Base-by-base conservation (phyloP, 2,329 filamentous ascomycete genomes). In the Exophiala calicioides region DNA sequence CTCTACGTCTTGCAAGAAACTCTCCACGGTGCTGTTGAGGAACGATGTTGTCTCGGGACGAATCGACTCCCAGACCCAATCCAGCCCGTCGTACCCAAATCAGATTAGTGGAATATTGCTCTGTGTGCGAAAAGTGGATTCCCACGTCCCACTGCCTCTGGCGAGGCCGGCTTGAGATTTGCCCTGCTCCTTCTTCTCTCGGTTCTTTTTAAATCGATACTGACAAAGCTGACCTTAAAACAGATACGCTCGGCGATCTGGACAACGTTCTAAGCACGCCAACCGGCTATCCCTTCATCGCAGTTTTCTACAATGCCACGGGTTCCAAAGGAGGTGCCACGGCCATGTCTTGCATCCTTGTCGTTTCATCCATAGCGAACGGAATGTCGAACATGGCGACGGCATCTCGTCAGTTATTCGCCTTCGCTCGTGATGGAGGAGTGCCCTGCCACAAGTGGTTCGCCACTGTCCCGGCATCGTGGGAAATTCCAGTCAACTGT, bases 281-380 rank as follows among this genome's bases (percentile, higher is more conserved):
- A 0, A 67, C 61, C 1, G 65, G 64, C 1, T 68, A 64, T 23
- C 63, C 67, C 0, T 66, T 67, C 38, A 66, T 69, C 36, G 69
- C 77, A 32, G 72, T 77, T 26, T 77, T 81, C 47, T 61, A 64
- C 35, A 59, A 74, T 44, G 72, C 72, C 5, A 74, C 72, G 1
- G 56, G 61, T 12, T 74, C 68, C 4, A 58, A 63, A 3, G 65
- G 63, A 0, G 71, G 70, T 3, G 71, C 75, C 1, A 73, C 71
- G 3, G 67, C 69, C 9, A 72, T 80, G 65, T 45, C 20, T 16
- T 44, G 60, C 2, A 56, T 68, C 18, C 56, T 55, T 63, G 64
- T 5, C 37, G 34, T 5, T 61, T 60, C 50, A 64, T 49, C 46
- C 40, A 52, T 45, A 7, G 48, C 70, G 20, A 59, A 66, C 16